phyloP scores from a whole-genome alignment of 164 flowering plant genomes.

The Vitis vinifera region ASM3070453v1 NC_081821.1:4641001-4641500 shows the following conservation, averaged over 20 bases:
- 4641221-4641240: neutral
- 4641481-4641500: too few relatives aligned
- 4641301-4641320: neutral
- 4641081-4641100: conserved; percentile 87
- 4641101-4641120: conserved; percentile 71
- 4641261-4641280: neutral
- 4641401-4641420: too few relatives aligned
- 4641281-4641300: neutral
- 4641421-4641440: too few relatives aligned
- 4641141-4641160: conserved; percentile 40
- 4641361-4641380: too few relatives aligned
- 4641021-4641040: conserved; percentile 38
- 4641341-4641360: too few relatives aligned
- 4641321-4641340: too few relatives aligned
- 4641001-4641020: conserved; percentile 38
- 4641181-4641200: conserved; percentile 19
- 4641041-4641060: conserved; percentile 75
- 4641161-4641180: conserved; percentile 51
- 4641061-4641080: conserved; percentile 75
- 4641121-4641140: conserved; percentile 62
- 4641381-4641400: too few relatives aligned
- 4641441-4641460: too few relatives aligned
- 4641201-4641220: neutral
- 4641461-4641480: too few relatives aligned
- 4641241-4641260: too few relatives aligned